Percentiles rank a stretch among this genome's conserved stretches.
Evolutionary conservation across 345 rosid species (phyloP).

Genomic region (Euphorbia peplus): DNA sequence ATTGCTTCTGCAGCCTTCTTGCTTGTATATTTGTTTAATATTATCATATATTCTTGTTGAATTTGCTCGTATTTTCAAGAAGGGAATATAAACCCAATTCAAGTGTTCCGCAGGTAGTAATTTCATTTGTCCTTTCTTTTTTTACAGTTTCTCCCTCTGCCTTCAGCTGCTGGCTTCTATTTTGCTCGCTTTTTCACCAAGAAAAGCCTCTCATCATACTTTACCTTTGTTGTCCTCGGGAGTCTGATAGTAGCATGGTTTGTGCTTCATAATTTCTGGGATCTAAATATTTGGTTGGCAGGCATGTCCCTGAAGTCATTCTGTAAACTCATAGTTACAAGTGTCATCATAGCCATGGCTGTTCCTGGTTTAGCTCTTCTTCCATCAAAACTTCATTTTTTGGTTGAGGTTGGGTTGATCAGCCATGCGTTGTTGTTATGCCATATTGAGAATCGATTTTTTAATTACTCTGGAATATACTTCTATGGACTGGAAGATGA

Average conservation of each 20-base stretch:
- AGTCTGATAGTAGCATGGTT: conserved; percentile 94
- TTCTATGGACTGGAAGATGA: conserved; percentile 90
- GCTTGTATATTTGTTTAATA: background rate
- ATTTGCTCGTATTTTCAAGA: background rate
- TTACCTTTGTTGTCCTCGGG: conserved; percentile 85
- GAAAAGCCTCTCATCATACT: conserved; percentile 86
- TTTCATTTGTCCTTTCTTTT: conserved; percentile 13
- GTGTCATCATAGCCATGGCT: conserved; percentile 75
- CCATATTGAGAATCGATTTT: conserved; percentile 83
- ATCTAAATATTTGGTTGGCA: conserved; percentile 94
- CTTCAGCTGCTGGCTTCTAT: conserved; percentile 86
- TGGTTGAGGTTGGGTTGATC: conserved; percentile 77
- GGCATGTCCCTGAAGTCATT: conserved; percentile 95
- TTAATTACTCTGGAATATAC: conserved; percentile 82
- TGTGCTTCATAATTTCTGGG: conserved; percentile 95
- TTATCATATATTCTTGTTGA: background rate
- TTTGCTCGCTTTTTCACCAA: conserved; percentile 89
- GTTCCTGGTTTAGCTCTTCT: conserved; percentile 96
- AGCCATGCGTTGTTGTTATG: conserved; percentile 75
- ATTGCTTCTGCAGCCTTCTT: background rate
- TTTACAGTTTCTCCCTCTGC: conserved; percentile 85
- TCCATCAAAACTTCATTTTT: conserved; percentile 66
- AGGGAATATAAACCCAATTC: background rate
- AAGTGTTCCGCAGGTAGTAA: background rate
- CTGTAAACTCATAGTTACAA: conserved; percentile 82